These are phyloP conservation scores for Echeveria elegans DNA, from an alignment of 164 flowering plant species.

Conservation along the genomic window DNA sequence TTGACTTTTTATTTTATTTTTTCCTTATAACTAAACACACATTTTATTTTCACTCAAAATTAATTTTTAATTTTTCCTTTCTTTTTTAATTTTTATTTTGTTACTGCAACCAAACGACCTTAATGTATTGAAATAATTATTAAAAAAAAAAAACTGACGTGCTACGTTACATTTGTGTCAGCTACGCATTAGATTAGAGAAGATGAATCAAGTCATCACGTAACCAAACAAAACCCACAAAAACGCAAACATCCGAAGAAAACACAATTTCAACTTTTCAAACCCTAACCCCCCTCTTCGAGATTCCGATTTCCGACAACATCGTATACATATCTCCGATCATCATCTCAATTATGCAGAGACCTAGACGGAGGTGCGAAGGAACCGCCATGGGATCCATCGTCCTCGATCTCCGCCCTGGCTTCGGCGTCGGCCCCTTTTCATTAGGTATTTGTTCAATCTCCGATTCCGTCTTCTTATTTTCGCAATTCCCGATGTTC, in stretches of 20 bases:
- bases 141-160: background rate
- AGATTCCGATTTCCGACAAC: background rate
- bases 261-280: background rate
- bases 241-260: background rate
- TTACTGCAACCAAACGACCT: too few relatives aligned
- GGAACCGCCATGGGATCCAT: constrained; percentile 97
- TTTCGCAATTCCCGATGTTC: background rate
- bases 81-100: too few relatives aligned
- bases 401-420: constrained; percentile 85
- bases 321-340: background rate
- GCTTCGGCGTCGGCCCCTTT: constrained; percentile 79
- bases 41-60: too few relatives aligned
- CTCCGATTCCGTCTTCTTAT: too few relatives aligned
- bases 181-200: background rate
- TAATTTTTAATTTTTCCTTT: too few relatives aligned
- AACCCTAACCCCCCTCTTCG: background rate
- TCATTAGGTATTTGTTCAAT: constrained; percentile 44
- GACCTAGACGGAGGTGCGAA: constrained; percentile 78
- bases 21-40: too few relatives aligned
- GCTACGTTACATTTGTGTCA: background rate
- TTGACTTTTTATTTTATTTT: too few relatives aligned
- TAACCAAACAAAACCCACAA: background rate
- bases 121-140: too few relatives aligned
- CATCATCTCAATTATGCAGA: constrained; percentile 32
- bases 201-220: background rate